Evolutionary conservation across 2,329 filamentous ascomycete species (phyloP).

Genomic region (Bertia moriformis): DNA sequence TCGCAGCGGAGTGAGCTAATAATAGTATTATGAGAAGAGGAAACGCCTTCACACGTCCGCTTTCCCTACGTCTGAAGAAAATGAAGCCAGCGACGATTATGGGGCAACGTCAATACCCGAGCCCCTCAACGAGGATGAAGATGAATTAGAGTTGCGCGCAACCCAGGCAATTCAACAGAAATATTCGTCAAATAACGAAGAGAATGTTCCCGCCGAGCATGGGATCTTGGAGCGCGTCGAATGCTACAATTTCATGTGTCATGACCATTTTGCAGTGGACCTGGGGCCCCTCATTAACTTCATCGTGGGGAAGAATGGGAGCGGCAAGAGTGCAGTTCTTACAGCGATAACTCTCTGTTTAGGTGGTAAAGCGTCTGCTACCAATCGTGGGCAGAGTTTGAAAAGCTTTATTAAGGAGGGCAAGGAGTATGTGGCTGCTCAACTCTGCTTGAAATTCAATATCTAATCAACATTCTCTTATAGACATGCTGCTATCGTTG

Average conservation of each 20-base stretch:
- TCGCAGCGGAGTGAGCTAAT: too few species aligned
- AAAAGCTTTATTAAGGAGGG: conserved; percentile 55
- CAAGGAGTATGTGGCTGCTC: conserved; percentile 26
- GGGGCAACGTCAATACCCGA: background rate
- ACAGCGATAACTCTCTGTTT: conserved; percentile 53
- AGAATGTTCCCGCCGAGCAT: background rate
- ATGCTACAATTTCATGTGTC: conserved; percentile 38
- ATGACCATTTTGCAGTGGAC: conserved; percentile 42
- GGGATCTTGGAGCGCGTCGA: background rate
- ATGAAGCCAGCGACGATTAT: background rate
- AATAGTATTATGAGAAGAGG: too few species aligned
- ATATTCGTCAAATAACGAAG: background rate
- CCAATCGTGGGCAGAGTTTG: conserved; percentile 48
- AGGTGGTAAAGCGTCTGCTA: conserved; percentile 49
- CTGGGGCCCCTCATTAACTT: conserved; percentile 58
- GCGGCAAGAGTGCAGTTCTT: conserved; percentile 55
- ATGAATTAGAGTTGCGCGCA: background rate
- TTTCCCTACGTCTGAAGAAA: too few species aligned
- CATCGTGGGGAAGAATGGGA: conserved; percentile 57
- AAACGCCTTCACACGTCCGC: too few species aligned
- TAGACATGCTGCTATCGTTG: conserved; percentile 29
- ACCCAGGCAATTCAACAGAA: background rate
- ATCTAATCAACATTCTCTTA: background rate
- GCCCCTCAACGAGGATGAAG: background rate
- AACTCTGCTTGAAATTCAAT: background rate